phyloP scores from a whole-genome alignment of 2,329 filamentous ascomycete species.

The Trichoderma arundinaceum region DNA sequence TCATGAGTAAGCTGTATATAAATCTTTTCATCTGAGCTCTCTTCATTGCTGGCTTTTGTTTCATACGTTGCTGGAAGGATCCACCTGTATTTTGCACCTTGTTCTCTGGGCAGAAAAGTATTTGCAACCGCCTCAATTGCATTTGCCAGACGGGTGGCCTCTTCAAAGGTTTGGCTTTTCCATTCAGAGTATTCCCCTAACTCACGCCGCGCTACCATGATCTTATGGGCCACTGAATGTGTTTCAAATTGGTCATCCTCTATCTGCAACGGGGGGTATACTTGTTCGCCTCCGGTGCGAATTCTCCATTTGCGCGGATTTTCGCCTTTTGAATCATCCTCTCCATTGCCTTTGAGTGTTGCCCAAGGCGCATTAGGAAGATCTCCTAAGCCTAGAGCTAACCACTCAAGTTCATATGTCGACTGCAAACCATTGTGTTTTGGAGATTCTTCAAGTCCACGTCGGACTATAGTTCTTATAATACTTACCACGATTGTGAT shows the following conservation, averaged over 20 bases:
- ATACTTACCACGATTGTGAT: background rate
- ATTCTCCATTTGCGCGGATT: background rate
- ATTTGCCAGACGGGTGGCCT: constrained; percentile 31
- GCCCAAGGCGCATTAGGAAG: background rate
- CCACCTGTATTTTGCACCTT: background rate
- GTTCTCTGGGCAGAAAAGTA: too few relatives aligned
- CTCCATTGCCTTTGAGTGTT: background rate
- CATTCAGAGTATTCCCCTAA: background rate
- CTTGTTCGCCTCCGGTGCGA: background rate
- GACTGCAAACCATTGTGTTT: background rate
- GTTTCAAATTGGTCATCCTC: background rate
- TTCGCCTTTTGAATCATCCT: background rate
- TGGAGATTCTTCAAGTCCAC: background rate
- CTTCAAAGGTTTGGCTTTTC: background rate
- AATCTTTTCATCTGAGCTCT: too few relatives aligned
- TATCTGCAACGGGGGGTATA: background rate
- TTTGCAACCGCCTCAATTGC: constrained; percentile 34
- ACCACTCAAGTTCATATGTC: constrained; percentile 17
- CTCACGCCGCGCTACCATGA: background rate
- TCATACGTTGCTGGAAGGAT: background rate
- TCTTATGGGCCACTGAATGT: background rate
- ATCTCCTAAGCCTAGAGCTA: background rate
- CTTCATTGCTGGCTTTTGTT: too few relatives aligned
- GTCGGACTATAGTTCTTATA: constrained; percentile 5
- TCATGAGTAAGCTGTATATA: background rate